Conservation (phyloP, 192 early-diverging fungal genomes). For the Linnemannia elongata region DNA sequence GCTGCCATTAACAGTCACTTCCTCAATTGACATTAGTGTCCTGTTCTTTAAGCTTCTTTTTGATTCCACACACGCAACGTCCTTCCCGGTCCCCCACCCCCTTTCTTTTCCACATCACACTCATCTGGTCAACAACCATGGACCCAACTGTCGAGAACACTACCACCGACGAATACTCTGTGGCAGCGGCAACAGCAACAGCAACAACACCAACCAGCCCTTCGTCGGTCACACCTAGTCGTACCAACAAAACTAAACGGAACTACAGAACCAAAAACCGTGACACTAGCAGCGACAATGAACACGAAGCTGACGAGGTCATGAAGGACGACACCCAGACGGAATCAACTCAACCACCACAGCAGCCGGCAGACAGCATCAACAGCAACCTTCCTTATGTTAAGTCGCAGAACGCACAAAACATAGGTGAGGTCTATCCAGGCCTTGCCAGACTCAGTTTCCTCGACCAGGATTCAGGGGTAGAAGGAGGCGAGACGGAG, state of each 20-base stretch:
- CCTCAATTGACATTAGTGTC: not conserved
- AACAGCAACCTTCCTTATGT: constrained; percentile 22
- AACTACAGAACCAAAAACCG: constrained; percentile 34
- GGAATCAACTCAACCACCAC: not conserved
- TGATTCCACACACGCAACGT: not conserved
- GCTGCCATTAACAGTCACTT: not conserved
- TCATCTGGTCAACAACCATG: not conserved
- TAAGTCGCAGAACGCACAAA: constrained; percentile 50
- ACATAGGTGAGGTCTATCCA: constrained; percentile 46
- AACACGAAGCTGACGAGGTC: not conserved
- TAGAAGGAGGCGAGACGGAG: not conserved
- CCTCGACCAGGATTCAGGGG: constrained; percentile 30
- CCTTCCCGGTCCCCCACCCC: not conserved
- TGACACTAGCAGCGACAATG: constrained; percentile 12
- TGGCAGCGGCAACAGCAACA: not conserved
- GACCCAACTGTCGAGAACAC: constrained; percentile 1
- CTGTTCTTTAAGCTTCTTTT: not conserved
- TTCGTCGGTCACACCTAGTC: not conserved
- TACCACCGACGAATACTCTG: not conserved
- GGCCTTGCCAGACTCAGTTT: constrained; percentile 44
- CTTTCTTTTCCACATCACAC: not conserved
- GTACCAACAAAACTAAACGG: constrained; percentile 18
- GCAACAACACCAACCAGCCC: not conserved
- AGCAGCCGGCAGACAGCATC: not conserved
- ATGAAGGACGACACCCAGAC: not conserved